Evolutionary conservation across 768 basidiomycete species (phyloP).

Genomic region (Sarcodon aspratus): DNA sequence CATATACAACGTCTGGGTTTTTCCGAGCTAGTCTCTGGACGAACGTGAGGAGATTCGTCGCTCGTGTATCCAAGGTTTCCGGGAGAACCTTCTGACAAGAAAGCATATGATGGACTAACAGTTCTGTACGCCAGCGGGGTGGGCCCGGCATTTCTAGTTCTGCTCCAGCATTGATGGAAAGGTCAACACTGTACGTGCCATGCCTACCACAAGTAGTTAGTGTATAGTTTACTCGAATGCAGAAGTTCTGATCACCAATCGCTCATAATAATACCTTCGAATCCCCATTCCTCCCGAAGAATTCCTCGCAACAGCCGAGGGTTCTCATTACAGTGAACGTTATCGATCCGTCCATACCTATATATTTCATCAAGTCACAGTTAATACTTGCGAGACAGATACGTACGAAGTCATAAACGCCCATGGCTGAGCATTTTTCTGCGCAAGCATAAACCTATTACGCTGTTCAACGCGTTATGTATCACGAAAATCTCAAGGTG

Average conservation of each 20-base stretch:
- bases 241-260: conserved; percentile 23
- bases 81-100: conserved; percentile 38
- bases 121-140: conserved; percentile 25
- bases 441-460: conserved; percentile 57
- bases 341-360: conserved; percentile 32
- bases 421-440: conserved; percentile 47
- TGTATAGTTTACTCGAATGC: background rate
- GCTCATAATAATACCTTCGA: conserved; percentile 34
- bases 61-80: conserved; percentile 37
- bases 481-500: conserved; percentile 1
- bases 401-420: conserved; percentile 57
- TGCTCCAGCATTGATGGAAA: conserved; percentile 32
- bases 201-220: conserved; percentile 14
- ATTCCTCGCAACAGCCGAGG: conserved; percentile 27
- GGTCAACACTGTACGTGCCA: conserved; percentile 31
- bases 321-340: conserved; percentile 33
- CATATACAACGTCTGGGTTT: conserved; percentile 51
- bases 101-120: conserved; percentile 27
- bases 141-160: conserved; percentile 38
- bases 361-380: conserved; percentile 7
- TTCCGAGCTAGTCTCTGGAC: conserved; percentile 44
- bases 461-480: background rate
- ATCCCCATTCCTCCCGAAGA: conserved; percentile 38
- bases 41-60: conserved; percentile 37
- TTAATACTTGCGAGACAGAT: background rate